phyloP scores from a whole-genome alignment of 805 yeast species.

The Kazachstania taianensis region DNA sequence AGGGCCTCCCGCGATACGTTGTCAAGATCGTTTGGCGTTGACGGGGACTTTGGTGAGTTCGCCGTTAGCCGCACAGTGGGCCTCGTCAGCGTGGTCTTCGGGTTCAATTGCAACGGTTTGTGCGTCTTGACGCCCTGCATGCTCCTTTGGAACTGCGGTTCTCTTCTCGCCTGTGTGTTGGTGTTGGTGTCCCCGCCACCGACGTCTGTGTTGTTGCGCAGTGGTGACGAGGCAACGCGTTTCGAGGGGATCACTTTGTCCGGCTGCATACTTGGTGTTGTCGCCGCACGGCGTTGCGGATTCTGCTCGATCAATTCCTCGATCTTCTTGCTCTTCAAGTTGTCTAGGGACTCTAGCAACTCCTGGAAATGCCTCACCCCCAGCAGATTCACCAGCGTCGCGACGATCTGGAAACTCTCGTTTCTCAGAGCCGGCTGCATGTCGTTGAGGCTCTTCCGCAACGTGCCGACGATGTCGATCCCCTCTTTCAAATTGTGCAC shows the following conservation, averaged over 20 bases:
- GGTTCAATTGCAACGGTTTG: no score
- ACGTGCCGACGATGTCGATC: neutral
- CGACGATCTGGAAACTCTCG: slow-evolving; percentile 67
- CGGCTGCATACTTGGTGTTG: neutral
- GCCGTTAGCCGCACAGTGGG: no score
- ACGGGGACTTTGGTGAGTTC: no score
- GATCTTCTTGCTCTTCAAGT: slow-evolving; percentile 61
- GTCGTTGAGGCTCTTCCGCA: slow-evolving; percentile 48
- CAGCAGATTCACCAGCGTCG: slow-evolving; percentile 70
- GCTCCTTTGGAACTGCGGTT: no score
- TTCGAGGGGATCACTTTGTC: slow-evolving; percentile 45
- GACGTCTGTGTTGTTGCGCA: slow-evolving; percentile 22
- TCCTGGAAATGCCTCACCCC: slow-evolving; percentile 60
- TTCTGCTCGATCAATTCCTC: slow-evolving; percentile 42
- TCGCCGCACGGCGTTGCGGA: neutral
- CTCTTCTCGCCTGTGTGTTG: neutral
- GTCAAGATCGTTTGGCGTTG: no score
- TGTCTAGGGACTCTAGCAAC: slow-evolving; percentile 63
- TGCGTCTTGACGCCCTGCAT: no score
- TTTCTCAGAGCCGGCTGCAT: slow-evolving; percentile 78
- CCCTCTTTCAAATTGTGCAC: slow-evolving; percentile 1
- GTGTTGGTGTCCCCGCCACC: neutral
- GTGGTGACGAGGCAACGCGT: slow-evolving; percentile 62
- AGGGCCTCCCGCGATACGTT: no score
- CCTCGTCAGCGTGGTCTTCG: no score